Conservation (phyloP, 192 early-diverging fungal species). For the Podila epicladia region DNA sequence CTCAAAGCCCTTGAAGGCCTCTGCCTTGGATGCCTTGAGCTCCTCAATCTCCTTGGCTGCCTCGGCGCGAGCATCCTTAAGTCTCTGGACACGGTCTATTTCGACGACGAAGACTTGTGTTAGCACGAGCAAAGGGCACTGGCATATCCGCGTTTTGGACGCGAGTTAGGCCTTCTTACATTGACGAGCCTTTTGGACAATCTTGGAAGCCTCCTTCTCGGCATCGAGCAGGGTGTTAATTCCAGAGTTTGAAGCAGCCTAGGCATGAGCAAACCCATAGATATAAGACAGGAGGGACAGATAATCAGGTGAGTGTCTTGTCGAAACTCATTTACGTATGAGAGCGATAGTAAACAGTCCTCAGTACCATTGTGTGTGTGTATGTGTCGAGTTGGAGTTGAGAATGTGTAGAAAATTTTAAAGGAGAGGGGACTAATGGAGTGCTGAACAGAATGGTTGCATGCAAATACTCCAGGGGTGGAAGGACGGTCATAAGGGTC, state of each 20-base stretch:
- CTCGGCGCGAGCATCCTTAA: slow-evolving; percentile 96
- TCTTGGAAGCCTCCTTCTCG: slow-evolving; percentile 95
- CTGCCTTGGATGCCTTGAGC: slow-evolving; percentile 85
- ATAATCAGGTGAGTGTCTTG: not conserved
- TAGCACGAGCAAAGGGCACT: no score
- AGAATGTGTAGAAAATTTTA: no score
- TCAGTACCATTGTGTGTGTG: no score
- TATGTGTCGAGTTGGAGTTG: no score
- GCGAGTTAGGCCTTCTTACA: slow-evolving; percentile 62
- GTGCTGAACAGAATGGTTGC: no score
- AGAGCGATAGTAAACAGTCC: no score
- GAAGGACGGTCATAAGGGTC: no score
- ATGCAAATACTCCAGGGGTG: no score
- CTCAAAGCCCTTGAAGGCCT: slow-evolving; percentile 81
- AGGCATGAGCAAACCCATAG: not conserved
- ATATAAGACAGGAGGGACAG: not conserved
- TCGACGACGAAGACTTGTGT: not conserved
- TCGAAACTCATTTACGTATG: not conserved
- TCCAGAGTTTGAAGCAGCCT: slow-evolving; percentile 77
- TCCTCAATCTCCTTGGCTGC: slow-evolving; percentile 92
- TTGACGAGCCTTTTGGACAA: slow-evolving; percentile 90
- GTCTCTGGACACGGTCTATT: slow-evolving; percentile 86
- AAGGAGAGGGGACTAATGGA: no score
- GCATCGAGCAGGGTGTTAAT: slow-evolving; percentile 98
- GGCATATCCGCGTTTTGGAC: not conserved